Evolutionary conservation across 2,329 filamentous ascomycete genomes (phyloP), one percentile per base, ranked within the genome.

Genomic region (Fusarium sp.): DNA sequence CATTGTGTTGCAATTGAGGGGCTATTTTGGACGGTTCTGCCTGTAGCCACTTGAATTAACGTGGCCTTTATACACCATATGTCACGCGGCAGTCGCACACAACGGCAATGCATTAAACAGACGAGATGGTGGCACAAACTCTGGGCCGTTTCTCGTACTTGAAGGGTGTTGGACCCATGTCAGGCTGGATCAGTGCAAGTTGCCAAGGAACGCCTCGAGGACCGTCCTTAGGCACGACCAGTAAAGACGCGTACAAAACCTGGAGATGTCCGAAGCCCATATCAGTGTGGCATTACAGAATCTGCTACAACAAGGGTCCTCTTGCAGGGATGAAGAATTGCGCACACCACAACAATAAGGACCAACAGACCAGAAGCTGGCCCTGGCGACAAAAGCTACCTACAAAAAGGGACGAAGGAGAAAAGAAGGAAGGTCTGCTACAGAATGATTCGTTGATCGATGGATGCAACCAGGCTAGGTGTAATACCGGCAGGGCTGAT

Each of bases 151-250:
- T 15, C 47, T 12, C 41, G 57, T 56, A 47, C 56, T 30, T 26
- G 13, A 60, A 38, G 34, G 16, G 40, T 23, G 40, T 41, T 31
- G 16, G 57, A 49, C 51, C 40, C 31, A 51, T 47, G 53, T 55
- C 33, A 53, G 42, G 28, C 37, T 52, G 50, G 31, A 30, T 38
- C 67, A 57, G 70, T 46, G 50, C 40, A 47, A 28, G 37, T 38
- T 62, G 63, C 68, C 59, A 72, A 74, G 72, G 53, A 44, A 57
- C 53, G 40, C 47, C 44, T 30, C 41, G 8, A 50, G 47, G 45
- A 57, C 28, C 56, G 33, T 52, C 46, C 33, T 28, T 42, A 45
- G 40, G 9, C 18, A 38, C 28, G 54, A 52, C 67, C 57, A 69
- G 52, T 51, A 28, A 52, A 49, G 49, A 44, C 30, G 37, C 41